These are phyloP conservation scores for Salix brachista DNA, from an alignment of 345 rosid genomes.

Conservation along the genomic window DNA sequence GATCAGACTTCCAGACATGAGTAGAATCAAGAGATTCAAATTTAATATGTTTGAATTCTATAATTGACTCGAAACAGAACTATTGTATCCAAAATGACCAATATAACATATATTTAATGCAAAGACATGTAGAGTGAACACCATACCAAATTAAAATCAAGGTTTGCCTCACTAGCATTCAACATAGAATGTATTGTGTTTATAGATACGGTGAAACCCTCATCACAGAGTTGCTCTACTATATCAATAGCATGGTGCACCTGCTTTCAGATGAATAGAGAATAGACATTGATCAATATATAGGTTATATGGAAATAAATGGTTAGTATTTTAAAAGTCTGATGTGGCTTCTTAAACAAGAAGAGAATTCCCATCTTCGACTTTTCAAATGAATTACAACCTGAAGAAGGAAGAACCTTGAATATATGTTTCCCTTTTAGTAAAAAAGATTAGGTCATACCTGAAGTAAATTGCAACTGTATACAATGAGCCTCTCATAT, in stretches of 20 bases:
- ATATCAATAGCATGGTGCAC: conserved; percentile 72
- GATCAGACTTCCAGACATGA: neutral
- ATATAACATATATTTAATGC: neutral
- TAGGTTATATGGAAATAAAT: neutral
- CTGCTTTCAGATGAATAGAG: conserved; percentile 37
- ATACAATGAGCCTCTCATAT: conserved; percentile 53
- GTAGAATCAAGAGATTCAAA: neutral
- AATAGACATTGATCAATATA: conserved; percentile 14
- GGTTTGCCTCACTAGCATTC: conserved; percentile 49
- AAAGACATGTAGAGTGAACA: neutral
- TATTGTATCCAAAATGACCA: neutral
- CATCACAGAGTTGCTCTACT: conserved; percentile 56
- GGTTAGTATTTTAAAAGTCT: neutral
- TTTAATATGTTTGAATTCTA: neutral
- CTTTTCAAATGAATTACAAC: neutral
- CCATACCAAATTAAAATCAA: conserved; percentile 66
- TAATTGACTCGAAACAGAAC: neutral
- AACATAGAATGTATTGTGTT: conserved; percentile 45
- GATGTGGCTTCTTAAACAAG: neutral
- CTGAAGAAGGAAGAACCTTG: neutral
- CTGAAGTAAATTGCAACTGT: conserved; percentile 51
- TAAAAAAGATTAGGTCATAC: conserved; percentile 29
- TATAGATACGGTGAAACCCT: conserved; percentile 44
- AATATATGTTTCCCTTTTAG: conserved; percentile 1
- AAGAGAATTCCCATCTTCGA: neutral